Percentiles rank a stretch among this genome's conserved stretches.
Evolutionary conservation across 768 basidiomycete genomes (phyloP).

Genomic region (Agrocybe praecox): DNA sequence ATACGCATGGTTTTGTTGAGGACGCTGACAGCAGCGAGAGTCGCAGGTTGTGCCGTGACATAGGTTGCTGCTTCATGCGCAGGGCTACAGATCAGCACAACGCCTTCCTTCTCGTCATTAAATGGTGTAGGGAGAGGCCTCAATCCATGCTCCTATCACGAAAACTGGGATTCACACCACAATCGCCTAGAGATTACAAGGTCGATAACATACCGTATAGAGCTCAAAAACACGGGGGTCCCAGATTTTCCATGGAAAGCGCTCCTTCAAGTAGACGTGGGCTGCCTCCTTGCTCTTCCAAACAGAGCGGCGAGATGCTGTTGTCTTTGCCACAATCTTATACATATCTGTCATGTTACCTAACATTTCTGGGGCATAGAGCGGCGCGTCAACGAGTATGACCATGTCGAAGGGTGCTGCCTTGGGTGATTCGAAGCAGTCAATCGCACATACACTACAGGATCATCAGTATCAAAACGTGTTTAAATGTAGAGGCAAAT

Average conservation of each 20-base stretch:
- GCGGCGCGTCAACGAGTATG: slow-evolving; percentile 1
- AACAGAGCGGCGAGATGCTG: background rate
- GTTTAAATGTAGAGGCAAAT: too few relatives aligned
- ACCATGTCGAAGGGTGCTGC: slow-evolving; percentile 2
- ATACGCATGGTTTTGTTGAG: background rate
- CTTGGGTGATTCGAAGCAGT: too few relatives aligned
- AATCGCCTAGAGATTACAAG: background rate
- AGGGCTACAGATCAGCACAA: background rate
- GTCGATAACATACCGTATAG: background rate
- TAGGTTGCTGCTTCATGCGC: background rate
- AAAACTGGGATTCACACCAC: background rate
- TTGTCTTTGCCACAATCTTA: background rate
- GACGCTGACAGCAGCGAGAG: background rate
- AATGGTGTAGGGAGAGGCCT: background rate
- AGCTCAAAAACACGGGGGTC: background rate
- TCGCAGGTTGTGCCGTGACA: background rate
- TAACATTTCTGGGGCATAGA: background rate
- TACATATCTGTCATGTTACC: background rate
- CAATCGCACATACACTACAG: too few relatives aligned
- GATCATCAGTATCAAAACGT: too few relatives aligned
- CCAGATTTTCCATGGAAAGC: background rate
- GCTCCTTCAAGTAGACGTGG: background rate
- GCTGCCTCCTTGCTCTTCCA: background rate
- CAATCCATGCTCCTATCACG: background rate
- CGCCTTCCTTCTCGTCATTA: background rate